Evolutionary conservation across 2,329 filamentous ascomycete species (phyloP).

Genomic region (Sporothrix variecibatus): DNA sequence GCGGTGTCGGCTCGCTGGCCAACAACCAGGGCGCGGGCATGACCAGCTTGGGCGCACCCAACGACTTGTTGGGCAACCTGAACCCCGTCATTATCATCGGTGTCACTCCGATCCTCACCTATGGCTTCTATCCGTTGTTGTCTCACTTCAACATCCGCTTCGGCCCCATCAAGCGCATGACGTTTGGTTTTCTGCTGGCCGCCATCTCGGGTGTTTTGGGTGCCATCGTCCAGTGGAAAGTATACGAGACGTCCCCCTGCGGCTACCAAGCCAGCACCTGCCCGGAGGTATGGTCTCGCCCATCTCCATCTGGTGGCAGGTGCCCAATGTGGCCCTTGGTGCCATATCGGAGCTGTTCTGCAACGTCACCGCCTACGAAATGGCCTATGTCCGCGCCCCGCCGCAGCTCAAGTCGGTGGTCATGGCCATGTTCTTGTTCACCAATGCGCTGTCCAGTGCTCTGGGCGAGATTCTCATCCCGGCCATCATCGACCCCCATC

Average conservation of each 20-base stretch:
- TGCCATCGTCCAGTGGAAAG: conserved; percentile 57
- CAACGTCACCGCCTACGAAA: conserved; percentile 65
- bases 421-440: conserved; percentile 58
- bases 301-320: conserved; percentile 56
- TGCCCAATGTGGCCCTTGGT: conserved; percentile 53
- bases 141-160: conserved; percentile 54
- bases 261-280: conserved; percentile 49
- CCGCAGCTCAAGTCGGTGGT: conserved; percentile 64
- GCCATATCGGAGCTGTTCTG: conserved; percentile 59
- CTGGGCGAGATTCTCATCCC: conserved; percentile 48
- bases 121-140: conserved; percentile 59
- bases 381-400: conserved; percentile 69
- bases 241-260: conserved; percentile 50
- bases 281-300: conserved; percentile 36
- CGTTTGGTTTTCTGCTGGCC: conserved; percentile 55
- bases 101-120: conserved; percentile 53
- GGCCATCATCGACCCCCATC: conserved; percentile 44
- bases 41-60: conserved; percentile 53
- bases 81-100: conserved; percentile 62
- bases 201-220: conserved; percentile 49
- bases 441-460: conserved; percentile 58
- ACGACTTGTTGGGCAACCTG: conserved; percentile 62
- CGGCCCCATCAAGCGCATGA: conserved; percentile 58
- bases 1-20: conserved; percentile 41
- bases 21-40: conserved; percentile 47